A percentile compares a stretch with the other conserved stretches of the same genome.
Evolutionary conservation across 2,329 filamentous ascomycete species (phyloP).

Genomic region (Cercospora sojina): DNA sequence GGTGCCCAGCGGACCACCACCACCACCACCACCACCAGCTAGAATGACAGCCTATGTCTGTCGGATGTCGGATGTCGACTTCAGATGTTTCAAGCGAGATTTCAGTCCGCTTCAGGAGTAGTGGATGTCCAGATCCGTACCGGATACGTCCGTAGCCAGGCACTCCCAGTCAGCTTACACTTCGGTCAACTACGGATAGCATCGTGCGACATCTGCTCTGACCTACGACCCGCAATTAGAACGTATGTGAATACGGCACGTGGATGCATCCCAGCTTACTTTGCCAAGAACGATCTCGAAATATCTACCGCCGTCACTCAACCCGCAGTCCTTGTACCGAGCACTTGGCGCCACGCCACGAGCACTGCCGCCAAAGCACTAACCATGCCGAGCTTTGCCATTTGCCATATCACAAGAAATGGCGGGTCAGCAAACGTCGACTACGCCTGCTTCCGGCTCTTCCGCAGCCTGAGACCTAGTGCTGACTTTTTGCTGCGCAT

Average conservation of each 20-base stretch:
- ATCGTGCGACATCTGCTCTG: background rate
- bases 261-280: background rate
- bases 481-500: background rate
- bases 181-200: background rate
- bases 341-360: background rate
- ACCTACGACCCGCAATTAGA: background rate
- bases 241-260: background rate
- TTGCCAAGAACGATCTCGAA: background rate
- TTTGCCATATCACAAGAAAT: background rate
- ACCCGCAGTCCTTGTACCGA: background rate
- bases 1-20: background rate
- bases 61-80: background rate
- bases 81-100: background rate
- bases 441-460: background rate
- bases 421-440: background rate
- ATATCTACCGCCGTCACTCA: fast-evolving
- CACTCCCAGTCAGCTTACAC: background rate
- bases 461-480: background rate
- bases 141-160: background rate
- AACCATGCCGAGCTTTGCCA: background rate
- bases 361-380: background rate
- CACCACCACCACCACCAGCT: background rate
- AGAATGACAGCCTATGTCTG: background rate
- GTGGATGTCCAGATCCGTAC: background rate
- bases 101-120: background rate